These are phyloP conservation scores for Leccinum disarticulatum DNA, from an alignment of 768 basidiomycete genomes.

Conservation along the genomic window DNA sequence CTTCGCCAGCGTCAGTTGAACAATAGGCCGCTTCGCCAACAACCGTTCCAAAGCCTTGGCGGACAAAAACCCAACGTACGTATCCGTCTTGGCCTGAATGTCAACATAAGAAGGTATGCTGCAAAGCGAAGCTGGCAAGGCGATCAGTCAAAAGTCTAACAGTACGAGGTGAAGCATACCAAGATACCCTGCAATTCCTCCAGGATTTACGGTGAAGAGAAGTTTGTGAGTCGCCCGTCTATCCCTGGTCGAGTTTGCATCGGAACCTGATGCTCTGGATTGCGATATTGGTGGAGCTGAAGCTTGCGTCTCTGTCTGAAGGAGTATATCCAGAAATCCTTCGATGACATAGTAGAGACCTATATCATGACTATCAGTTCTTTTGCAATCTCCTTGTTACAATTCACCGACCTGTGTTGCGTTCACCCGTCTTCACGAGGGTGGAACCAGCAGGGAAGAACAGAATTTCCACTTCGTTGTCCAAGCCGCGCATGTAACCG, in stretches of 20 bases:
- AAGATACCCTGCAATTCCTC: conserved; percentile 96
- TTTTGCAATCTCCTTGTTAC: background rate
- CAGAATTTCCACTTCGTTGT: conserved; percentile 95
- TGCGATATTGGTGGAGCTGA: conserved; percentile 13
- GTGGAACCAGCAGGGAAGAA: conserved; percentile 87
- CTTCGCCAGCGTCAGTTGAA: conserved; percentile 92
- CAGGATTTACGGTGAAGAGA: conserved; percentile 93
- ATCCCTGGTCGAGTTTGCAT: conserved; percentile 36
- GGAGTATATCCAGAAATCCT: conserved; percentile 89
- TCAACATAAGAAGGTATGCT: conserved; percentile 94
- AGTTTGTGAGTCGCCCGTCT: conserved; percentile 53
- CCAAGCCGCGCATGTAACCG: conserved; percentile 74
- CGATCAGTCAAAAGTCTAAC: conserved; percentile 2
- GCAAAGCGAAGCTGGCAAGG: conserved; percentile 72
- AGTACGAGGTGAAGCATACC: conserved; percentile 43
- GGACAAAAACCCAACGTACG: conserved; percentile 96
- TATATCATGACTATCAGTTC: conserved; percentile 31
- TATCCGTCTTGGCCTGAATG: conserved; percentile 95
- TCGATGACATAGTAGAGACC: conserved; percentile 95
- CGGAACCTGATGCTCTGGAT: conserved; percentile 21
- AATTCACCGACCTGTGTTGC: conserved; percentile 66
- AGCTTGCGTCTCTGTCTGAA: conserved; percentile 44
- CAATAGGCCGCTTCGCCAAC: conserved; percentile 92
- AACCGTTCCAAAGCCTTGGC: conserved; percentile 85
- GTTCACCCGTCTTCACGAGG: conserved; percentile 86